These are phyloP conservation scores for Neonectria ditissima DNA, from an alignment of 2,329 filamentous ascomycete species.

Conservation along the genomic window DNA sequence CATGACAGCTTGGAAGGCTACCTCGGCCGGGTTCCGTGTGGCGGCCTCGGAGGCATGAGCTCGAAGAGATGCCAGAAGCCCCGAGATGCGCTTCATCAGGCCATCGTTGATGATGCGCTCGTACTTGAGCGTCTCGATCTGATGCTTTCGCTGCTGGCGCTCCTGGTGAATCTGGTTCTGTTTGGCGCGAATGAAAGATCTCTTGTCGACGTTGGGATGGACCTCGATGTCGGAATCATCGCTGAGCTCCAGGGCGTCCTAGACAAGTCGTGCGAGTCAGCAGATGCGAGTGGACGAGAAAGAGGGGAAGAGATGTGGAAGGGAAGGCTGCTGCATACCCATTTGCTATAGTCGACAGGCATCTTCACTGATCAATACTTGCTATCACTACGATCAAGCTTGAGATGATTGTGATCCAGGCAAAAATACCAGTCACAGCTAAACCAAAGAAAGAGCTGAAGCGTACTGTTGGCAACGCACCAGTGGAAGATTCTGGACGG, in stretches of 20 bases:
- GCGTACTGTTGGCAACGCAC: background rate
- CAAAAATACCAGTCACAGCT: conserved; percentile 1
- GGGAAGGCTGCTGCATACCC: conserved; percentile 59
- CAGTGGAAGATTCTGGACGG: conserved; percentile 45
- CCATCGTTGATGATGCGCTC: conserved; percentile 94
- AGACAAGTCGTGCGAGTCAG: conserved; percentile 28
- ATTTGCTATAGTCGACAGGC: conserved; percentile 75
- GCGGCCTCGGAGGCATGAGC: conserved; percentile 77
- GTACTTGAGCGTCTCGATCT: conserved; percentile 93
- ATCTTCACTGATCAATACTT: conserved; percentile 48
- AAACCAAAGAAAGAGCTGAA: background rate
- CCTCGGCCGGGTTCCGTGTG: conserved; percentile 76
- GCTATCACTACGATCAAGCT: background rate
- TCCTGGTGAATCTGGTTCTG: conserved; percentile 97
- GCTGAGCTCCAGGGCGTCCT: conserved; percentile 94
- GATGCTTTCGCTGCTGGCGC: conserved; percentile 83
- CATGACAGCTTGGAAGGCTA: conserved; percentile 91
- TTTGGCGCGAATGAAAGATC: conserved; percentile 97
- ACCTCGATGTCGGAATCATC: conserved; percentile 99
- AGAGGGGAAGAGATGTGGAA: background rate
- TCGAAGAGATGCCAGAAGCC: conserved; percentile 79
- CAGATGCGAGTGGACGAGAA: background rate
- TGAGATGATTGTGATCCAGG: background rate
- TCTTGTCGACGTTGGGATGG: conserved; percentile 98
- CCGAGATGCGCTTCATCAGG: conserved; percentile 84